Evolutionary conservation across 208 protist genomes (phyloP).

Genomic region (Leishmania gerbilli): DNA sequence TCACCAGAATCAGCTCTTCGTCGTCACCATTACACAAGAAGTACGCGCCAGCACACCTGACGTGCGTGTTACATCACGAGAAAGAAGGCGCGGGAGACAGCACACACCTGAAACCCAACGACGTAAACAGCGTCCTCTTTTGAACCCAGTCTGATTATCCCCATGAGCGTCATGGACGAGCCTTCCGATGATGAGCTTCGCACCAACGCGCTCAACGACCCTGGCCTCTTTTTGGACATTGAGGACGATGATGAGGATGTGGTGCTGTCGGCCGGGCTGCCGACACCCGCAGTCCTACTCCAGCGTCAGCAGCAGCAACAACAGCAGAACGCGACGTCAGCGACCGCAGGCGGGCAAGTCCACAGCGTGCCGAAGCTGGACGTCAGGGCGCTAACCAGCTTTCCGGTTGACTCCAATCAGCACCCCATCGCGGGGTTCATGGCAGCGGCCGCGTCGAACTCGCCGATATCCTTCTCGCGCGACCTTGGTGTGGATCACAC

Average conservation of each 20-base stretch:
- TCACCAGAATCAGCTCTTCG: neutral
- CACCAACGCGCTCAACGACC: slow-evolving; percentile 22
- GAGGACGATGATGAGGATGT: slow-evolving; percentile 32
- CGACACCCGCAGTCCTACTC: neutral
- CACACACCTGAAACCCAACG: neutral
- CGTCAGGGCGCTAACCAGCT: slow-evolving; percentile 16
- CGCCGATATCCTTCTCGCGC: slow-evolving; percentile 18
- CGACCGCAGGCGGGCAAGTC: neutral
- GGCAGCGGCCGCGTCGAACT: neutral
- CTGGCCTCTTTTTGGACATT: slow-evolving; percentile 24
- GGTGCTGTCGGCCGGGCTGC: slow-evolving; percentile 7
- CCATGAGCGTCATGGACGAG: slow-evolving; percentile 21
- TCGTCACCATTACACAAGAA: no score
- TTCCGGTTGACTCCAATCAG: neutral
- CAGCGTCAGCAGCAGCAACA: neutral
- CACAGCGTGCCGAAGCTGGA: slow-evolving; percentile 25
- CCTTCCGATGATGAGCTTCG: slow-evolving; percentile 25
- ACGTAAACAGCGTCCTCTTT: neutral
- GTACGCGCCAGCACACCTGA: neutral
- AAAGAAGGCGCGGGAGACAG: neutral
- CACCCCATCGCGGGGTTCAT: neutral
- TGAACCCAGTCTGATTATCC: neutral
- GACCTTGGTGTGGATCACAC: slow-evolving; percentile 9
- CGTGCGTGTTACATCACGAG: neutral
- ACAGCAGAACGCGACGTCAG: neutral